phyloP scores from a whole-genome alignment of 768 basidiomycete species.

The Russula sp. region DNA sequence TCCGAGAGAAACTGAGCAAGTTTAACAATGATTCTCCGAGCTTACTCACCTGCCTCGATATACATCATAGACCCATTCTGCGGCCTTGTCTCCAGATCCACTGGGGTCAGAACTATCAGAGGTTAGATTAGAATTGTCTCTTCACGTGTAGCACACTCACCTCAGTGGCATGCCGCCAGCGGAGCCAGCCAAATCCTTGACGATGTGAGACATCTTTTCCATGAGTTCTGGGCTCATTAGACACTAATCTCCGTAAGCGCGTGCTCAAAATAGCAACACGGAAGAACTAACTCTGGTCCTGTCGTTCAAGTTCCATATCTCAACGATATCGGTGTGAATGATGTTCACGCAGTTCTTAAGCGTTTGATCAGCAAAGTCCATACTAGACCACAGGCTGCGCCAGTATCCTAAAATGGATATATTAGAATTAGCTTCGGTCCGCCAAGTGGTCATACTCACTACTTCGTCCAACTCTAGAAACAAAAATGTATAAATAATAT shows the following conservation, averaged over 20 bases:
- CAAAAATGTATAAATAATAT: background rate
- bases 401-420: background rate
- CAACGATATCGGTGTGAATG: background rate
- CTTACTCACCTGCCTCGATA: background rate
- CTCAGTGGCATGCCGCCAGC: too few relatives aligned
- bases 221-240: background rate
- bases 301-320: conserved; percentile 7
- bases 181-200: background rate
- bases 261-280: background rate
- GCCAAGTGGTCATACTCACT: background rate
- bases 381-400: background rate
- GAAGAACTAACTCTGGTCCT: background rate
- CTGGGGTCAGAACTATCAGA: background rate
- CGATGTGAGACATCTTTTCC: background rate
- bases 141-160: background rate
- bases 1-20: background rate
- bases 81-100: background rate
- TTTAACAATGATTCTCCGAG: too few relatives aligned
- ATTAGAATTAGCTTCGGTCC: background rate
- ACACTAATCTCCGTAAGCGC: background rate
- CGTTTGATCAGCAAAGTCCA: background rate
- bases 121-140: background rate
- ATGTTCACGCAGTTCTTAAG: background rate
- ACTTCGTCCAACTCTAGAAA: background rate
- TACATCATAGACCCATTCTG: background rate